Evolutionary conservation across 768 basidiomycete genomes (phyloP), one percentile per base, ranked within the genome.

Genomic region (Lactarius psammicola): DNA sequence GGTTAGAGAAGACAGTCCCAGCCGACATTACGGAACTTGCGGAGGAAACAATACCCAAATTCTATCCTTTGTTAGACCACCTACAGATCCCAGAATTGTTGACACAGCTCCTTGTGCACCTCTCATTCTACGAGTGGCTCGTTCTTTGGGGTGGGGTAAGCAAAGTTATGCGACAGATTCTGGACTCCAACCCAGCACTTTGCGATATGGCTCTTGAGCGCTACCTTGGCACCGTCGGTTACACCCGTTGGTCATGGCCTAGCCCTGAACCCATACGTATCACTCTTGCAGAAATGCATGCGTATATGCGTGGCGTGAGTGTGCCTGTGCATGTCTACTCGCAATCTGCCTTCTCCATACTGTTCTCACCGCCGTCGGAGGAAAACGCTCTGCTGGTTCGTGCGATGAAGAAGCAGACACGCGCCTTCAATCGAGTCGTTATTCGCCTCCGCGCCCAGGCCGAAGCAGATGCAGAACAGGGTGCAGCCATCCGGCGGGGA

Each of bases 341-440:
- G 0, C 81, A 84, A 4, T 79, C 85, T 38, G 84, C 91, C 1
- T 78, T 78, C 6, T 74, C 81, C 31, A 86, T 86, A 68, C 77
- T 90, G 11, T 82, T 0, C 76, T 82, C 30, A 10, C 83, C 80
- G 55, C 81, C 78, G 1, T 72, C 75, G 30, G 75, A 77, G 55
- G 79, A 81, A 28, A 78, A 69, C 74, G 28, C 78, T 80, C 65
- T 64, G 4, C 79, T 81, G 7, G 81, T 85, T n/a, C 78, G 79
- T 17, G 75, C 78, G 5, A 76, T 89, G 26, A 82, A 85, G 17
- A 81, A 82, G 4, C 85, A 89, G 0, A 84, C 88, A 17, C 83
- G 91, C 3, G 85, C 91, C 2, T 94, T 92, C 73, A 89, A 87
- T 1, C 84, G 90, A n/a, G 84, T 94, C 5, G 84, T 94, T 1